Base-by-base conservation (phyloP, 1,284 basidiomycete species). In the Volvariella volvacea region DNA sequence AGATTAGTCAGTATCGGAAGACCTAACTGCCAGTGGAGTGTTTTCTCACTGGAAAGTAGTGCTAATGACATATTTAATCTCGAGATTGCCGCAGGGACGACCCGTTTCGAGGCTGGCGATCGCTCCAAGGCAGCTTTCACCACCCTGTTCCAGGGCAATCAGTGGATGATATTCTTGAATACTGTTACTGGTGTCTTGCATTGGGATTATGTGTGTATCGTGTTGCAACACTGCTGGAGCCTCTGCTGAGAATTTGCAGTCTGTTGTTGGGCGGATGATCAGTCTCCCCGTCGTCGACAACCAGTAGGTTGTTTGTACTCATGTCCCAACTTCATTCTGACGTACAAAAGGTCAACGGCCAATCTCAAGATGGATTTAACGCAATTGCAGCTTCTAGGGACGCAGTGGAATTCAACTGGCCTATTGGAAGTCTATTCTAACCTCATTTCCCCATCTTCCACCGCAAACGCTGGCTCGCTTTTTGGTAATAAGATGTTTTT, bases 141-240 rank as follows among this genome's bases (percentile, higher is more conserved):
- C 8, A 66, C 65, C 2, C 59, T 79, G 8, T 59, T 80, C 38
- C 61, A 68, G 31, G 74, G 70, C 6, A 64, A 71, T 51, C 64
- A 64, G 45, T 83, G 80, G 80, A 82, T 82, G 80, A 74, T 82
- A 39, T 79, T 70, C 52, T 65, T 67, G 12, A 82, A 83, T 53
- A 59, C 64, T 4, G 42, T 70, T 22, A 82, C 78, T 0, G 60
- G 65, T 22, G 65, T 72, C 16, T 56, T 78, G 40, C 78, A 82
- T 53, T 83, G 78, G 78, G 80, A 83, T 48, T 75, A 78, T 50
- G 78, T 81, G 51, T 54, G 78, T 60, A 4, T 14, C 30, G 10
- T 44, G 2, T 12, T 25, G 16, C 2, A 21, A 40, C 15, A 44
- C 4, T 31, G 30, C 9, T n/a, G 9, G 30, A 9, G 30, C n/a